Conservation (phyloP, 805 yeast genomes). For the Suhomyces sp. region DNA sequence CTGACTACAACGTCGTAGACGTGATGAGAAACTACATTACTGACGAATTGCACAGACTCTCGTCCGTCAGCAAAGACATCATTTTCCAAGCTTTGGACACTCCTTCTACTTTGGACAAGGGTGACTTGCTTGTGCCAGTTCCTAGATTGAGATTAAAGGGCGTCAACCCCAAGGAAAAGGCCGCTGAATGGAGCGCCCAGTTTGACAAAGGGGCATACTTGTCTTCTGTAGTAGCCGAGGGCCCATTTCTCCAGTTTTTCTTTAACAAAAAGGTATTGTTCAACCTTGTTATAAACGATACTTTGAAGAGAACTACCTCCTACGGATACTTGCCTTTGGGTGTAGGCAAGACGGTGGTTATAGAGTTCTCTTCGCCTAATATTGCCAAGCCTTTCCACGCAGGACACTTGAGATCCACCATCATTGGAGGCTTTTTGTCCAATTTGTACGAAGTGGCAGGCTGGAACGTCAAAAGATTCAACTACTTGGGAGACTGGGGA, state of each 20-base stretch:
- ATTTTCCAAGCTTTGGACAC: slow-evolving; percentile 87
- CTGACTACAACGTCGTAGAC: slow-evolving; percentile 79
- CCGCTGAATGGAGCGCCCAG: slow-evolving; percentile 67
- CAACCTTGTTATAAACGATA: slow-evolving; percentile 66
- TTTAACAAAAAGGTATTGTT: slow-evolving; percentile 65
- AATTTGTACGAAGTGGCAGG: slow-evolving; percentile 89
- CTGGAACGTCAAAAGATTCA: slow-evolving; percentile 88
- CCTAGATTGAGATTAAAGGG: slow-evolving; percentile 82
- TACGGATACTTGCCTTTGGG: slow-evolving; percentile 81
- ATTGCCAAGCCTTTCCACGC: slow-evolving; percentile 99
- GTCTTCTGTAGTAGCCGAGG: slow-evolving; percentile 72
- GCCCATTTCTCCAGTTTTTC: slow-evolving; percentile 89
- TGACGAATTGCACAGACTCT: slow-evolving; percentile 65
- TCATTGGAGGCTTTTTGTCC: slow-evolving; percentile 92
- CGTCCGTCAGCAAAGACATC: slow-evolving; percentile 65
- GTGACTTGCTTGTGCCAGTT: slow-evolving; percentile 87
- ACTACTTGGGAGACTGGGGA: slow-evolving; percentile 99
- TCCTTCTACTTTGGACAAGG: slow-evolving; percentile 82
- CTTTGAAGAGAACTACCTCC: slow-evolving; percentile 53
- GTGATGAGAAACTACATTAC: slow-evolving; percentile 87
- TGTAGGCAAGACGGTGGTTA: slow-evolving; percentile 57
- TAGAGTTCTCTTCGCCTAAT: slow-evolving; percentile 96
- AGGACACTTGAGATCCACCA: slow-evolving; percentile 96
- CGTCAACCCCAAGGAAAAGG: slow-evolving; percentile 74
- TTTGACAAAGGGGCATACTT: slow-evolving; percentile 74